Evolutionary conservation across 306 rosid genomes (phyloP), one percentile per base, ranked within the genome.

Genomic region (Prunus salicina): DNA sequence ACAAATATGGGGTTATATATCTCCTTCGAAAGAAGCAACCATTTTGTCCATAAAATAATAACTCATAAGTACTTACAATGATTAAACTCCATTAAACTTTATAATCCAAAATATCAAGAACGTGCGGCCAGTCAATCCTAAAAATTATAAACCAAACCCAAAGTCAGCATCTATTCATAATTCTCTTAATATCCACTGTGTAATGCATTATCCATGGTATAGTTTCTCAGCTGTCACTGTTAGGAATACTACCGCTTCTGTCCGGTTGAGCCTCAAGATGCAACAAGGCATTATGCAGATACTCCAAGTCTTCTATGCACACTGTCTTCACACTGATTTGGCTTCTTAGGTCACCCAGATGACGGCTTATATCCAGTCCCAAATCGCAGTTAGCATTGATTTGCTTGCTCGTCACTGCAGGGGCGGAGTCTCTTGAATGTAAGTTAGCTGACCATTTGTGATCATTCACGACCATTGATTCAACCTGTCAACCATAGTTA

Each of bases 61-160:
- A 12, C 64, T 60, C 32, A 12, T 11, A 49, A 12, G 1, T 49
- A 49, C 52, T 49, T 49, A 49, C 5, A 49, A 11, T 49, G 52
- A 12, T 12, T 49, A 52, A 3, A 52, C 57, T 52, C 19, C 20
- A 52, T 18, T 52, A 18, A 15, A 12, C 57, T 18, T 15, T 18
- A 14, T 52, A 52, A 15, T 52, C 14, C 22, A 52, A 52, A 52
- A 25, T 10, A 12, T 27, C 41, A 61, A 24, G 12, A 27, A 20
- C 9, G 10, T 14, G 43, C 1, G 66, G 66, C 66, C 96, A 85
- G 76, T 88, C 96, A 77, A 87, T 11, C 91, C 93, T 85, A 76
- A 72, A 83, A 19, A 58, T 71, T 63, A 73, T 15, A 56, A 38
- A 65, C 8, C 58, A 74, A 56, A 43, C 27, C 43, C 43, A 30